Conservation (phyloP, 257 asterid species). For the Penstemon davidsonii region DNA sequence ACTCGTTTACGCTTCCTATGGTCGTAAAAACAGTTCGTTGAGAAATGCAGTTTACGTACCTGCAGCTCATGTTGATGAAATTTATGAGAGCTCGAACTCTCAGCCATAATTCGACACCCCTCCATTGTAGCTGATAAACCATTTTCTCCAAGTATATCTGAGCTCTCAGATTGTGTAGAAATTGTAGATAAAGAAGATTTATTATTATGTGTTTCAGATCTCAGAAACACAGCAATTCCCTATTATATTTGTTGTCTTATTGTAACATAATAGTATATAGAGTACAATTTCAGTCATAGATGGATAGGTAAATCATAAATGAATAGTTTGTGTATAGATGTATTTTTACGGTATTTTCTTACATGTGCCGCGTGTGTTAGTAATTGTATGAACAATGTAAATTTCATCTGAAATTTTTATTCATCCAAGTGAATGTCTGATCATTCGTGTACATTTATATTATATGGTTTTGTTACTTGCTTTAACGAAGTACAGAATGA, state of each 20-base stretch:
- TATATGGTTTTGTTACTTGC: too few species aligned
- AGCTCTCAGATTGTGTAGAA: constrained; percentile 9
- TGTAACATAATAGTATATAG: background rate
- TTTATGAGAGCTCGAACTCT: constrained; percentile 52
- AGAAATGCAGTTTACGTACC: constrained; percentile 82
- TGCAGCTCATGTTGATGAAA: constrained; percentile 82
- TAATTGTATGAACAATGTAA: background rate
- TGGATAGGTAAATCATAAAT: background rate
- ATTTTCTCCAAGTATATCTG: background rate
- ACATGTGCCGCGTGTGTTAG: too few species aligned
- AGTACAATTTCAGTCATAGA: constrained; percentile 10
- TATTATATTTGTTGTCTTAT: constrained; percentile 13
- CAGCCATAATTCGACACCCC: constrained; percentile 29
- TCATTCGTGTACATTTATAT: too few species aligned
- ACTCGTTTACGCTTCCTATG: constrained; percentile 59
- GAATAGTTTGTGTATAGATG: constrained; percentile 23
- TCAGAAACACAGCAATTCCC: constrained; percentile 31
- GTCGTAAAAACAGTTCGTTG: constrained; percentile 77
- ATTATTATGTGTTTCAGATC: constrained; percentile 31
- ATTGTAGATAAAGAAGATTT: background rate
- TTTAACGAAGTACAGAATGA: too few species aligned
- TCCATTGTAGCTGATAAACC: too few species aligned
- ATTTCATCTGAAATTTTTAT: too few species aligned
- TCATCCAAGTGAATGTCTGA: too few species aligned
- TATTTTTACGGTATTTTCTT: background rate